Evolutionary conservation across 2,329 filamentous ascomycete genomes (phyloP), one percentile per base, ranked within the genome.

Genomic region (Didymella arachidicola): DNA sequence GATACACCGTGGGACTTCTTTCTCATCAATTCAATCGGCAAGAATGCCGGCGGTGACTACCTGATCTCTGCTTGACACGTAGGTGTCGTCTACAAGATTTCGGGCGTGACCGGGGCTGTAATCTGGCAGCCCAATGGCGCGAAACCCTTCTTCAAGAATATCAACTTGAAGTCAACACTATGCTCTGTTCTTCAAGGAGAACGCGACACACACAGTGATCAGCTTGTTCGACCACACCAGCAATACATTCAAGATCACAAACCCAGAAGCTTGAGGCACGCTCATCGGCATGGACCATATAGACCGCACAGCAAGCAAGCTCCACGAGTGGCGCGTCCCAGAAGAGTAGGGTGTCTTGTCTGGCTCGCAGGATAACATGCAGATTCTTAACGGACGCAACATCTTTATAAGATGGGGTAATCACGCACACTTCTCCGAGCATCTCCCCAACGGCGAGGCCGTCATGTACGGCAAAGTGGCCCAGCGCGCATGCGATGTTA

Each of bases 371-470:
- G 80, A 80, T 1, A 79, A 75, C 7, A 69, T 79, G 38, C 79
- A 82, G 61, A 44, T 79, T 7, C 71, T 82, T 65, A 19, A 79
- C 76, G 46, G 78, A n/a, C 32, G 77, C 8, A 82, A 84, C 62
- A 74, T 78, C 2, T 71, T 85, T 14, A 73, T 84, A 8, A 81
- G 79, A 27, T 85, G 79, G 77, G 84, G 11, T 19, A 79, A 81
- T n/a, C 77, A 77, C 12, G 80, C 82, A 1, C 79, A 80, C 36
- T 39, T 39, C 36, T 39, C 36, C 36, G 36, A 39, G 36, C 36
- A 39, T 18, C 18, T 19, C 3, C 18, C 36, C 18, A 39, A 18
- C 36, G 36, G 36, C 18, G 48, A 53, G 43, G 70, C 73, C 7
- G 67, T 79, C 4, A 68, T 82, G 6, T 74, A 78, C 12, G 53